Evolutionary conservation across 1,284 basidiomycete genomes (phyloP).

Genomic region (Pseudozyma hubeiensis): DNA sequence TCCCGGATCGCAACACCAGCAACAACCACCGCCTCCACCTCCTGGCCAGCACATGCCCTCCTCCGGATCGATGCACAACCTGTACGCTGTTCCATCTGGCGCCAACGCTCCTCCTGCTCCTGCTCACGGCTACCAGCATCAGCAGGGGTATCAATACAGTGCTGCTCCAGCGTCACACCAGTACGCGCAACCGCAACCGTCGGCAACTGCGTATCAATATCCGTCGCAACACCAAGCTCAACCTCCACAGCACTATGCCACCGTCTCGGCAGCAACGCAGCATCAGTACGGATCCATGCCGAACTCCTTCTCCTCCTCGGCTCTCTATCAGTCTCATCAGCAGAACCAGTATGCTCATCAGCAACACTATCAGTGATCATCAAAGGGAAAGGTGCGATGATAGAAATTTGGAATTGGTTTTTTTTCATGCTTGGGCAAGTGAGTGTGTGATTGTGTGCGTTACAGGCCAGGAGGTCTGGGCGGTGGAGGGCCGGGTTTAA

Average conservation of each 20-base stretch:
- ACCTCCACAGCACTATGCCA: slow-evolving; percentile 10
- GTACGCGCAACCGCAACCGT: neutral
- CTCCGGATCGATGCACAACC: slow-evolving; percentile 11
- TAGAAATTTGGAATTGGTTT: neutral
- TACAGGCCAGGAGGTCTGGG: slow-evolving; percentile 41
- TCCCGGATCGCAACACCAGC: slow-evolving; percentile 17
- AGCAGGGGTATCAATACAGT: slow-evolving; percentile 1
- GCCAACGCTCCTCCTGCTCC: slow-evolving; percentile 9
- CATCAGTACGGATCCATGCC: slow-evolving; percentile 1
- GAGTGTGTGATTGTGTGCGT: neutral
- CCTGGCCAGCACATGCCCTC: neutral
- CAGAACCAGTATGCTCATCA: slow-evolving; percentile 15
- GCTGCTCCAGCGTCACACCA: neutral
- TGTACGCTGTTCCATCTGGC: slow-evolving; percentile 4
- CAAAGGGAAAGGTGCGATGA: neutral
- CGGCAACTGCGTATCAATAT: slow-evolving; percentile 2
- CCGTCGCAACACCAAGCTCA: slow-evolving; percentile 9
- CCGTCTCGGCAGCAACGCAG: slow-evolving; percentile 1
- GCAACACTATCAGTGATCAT: slow-evolving; percentile 16
- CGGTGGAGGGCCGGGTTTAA: slow-evolving; percentile 39
- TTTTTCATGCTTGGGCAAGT: neutral
- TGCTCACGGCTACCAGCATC: slow-evolving; percentile 5
- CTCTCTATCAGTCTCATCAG: slow-evolving; percentile 25
- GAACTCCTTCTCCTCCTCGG: slow-evolving; percentile 13
- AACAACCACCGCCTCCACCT: slow-evolving; percentile 6